Evolutionary conservation across 106 monocot genomes (phyloP), one percentile per base, ranked within the genome.

Genomic region (Phalaenopsis aphrodite): DNA sequence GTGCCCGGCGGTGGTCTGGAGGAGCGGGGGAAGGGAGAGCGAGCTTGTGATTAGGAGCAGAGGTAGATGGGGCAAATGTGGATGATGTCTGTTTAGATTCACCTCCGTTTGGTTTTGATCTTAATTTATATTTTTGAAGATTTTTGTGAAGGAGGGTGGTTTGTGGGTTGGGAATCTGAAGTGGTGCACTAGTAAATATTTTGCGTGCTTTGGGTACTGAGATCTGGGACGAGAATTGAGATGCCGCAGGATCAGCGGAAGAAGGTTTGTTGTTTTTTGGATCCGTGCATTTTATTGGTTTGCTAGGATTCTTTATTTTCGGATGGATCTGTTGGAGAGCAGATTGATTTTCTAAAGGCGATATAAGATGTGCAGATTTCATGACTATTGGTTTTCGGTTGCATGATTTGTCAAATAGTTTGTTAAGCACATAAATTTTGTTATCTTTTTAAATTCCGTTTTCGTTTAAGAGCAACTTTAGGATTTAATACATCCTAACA

Each of bases 61-160:
- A 18, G 17, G 79, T 81, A 68, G 49, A 58, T 77, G 87, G 87
- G 81, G 84, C 7, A 87, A 87, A 84, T 87, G 87, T 37, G 87
- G 87, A 12, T 87, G 77, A 87, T 72, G 42, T 57, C 42, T n/a
- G 2, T 52, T 39, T 79, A 18, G 84, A 17, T 46, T 46, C 19
- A n/a, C 55, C 64, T 39, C 11, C 8, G 15, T 78, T 76, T 76
- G 16, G 6, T 42, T 0, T 9, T 55, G 30, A 42, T 42, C 38
- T 56, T n/a, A 3, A 42, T 79, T 79, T 55, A 14, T 49, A 52
- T 65, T 47, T 48, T 8, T 16, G 73, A 74, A 15, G 18, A 16
- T 72, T 72, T 9, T 56, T 36, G 5, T 79, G n/a, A 18, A 49
- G 67, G 56, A 52, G 77, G 12, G 68, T 18, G 8, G 18, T 64